Base-by-base conservation (phyloP, 108 stramenopile genomes). In the Nitzschia sp. region DNA sequence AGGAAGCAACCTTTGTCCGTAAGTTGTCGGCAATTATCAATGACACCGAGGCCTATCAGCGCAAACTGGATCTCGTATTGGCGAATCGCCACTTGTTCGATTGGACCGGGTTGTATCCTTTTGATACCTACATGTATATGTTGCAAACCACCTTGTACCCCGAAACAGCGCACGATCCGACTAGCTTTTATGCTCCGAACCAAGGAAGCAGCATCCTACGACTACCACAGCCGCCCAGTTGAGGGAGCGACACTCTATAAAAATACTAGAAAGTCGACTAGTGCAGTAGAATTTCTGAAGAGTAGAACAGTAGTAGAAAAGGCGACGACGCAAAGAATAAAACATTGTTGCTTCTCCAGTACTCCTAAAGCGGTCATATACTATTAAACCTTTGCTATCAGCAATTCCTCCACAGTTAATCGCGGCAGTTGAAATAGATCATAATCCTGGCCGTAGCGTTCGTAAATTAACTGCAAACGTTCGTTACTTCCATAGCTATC, bases 1-100 rank as follows among this genome's bases (percentile, higher is more conserved):
- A 61, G 1, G 35, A 46, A 26, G 30, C 60, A 16, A 2, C 3
- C 1, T 61, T 53, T 69, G 16, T 31, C 0, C 38, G 62, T 50
- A 33, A 62, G 32, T 4, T 57, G 5, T 4, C 22, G 21, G 52
- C 32, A 4, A 47, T 45, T 36, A 15, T 50, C n/a, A 5, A 60
- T 19, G 54, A 67, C 54, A 38, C 16, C 9, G 22, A 46, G 55
- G 41, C 41, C 1, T 67, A 27, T 15, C 41, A 54, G 27, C 52
- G 30, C 1, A 53, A 59, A 50, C 45, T 28, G 32, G 2, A 46
- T 1, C 16, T 50, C 8, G 61, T 76, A 8, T 25, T 70, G 26
- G 61, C 61, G 16, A 59, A 76, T 53, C 59, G 48, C 1, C 32
- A 69, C 16, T 63, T 76, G 16, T 63, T 76, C 32, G 69, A 76